Conservation (phyloP, 352 stramenopile species). For the Phytophthora syringae region DNA sequence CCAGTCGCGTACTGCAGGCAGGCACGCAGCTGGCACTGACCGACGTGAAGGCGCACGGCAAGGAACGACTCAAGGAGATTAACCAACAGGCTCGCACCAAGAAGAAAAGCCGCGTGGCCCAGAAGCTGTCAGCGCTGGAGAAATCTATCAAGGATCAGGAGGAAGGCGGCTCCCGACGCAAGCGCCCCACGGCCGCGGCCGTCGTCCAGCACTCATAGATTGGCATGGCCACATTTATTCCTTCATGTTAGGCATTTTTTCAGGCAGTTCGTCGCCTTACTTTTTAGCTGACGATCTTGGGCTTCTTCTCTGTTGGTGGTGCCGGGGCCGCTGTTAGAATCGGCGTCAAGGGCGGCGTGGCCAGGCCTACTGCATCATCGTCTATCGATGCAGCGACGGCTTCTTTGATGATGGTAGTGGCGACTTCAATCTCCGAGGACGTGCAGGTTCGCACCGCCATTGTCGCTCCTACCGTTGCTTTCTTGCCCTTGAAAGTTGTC, state of each 20-base stretch:
- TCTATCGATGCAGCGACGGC: conserved; percentile 33
- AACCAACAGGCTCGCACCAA: conserved; percentile 83
- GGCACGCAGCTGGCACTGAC: conserved; percentile 62
- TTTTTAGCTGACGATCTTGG: conserved; percentile 29
- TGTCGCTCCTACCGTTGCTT: conserved; percentile 2
- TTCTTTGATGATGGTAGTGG: conserved; percentile 26
- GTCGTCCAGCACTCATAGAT: conserved; percentile 40
- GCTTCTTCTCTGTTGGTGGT: conserved; percentile 15
- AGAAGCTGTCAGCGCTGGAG: conserved; percentile 82
- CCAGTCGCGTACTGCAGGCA: conserved; percentile 77
- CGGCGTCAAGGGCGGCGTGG: conserved; percentile 17
- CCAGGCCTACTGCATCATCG: conserved; percentile 13
- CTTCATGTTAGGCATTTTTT: not conserved
- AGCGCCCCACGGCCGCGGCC: conserved; percentile 51
- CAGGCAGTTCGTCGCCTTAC: conserved; percentile 14
- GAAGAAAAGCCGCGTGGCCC: conserved; percentile 86
- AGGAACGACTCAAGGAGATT: conserved; percentile 87
- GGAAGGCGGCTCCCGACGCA: conserved; percentile 54
- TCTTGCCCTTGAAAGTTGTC: conserved; percentile 55
- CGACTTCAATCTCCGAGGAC: conserved; percentile 26
- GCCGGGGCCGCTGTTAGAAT: conserved; percentile 9
- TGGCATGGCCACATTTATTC: conserved; percentile 20
- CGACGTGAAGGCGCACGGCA: conserved; percentile 76
- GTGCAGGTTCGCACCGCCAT: not conserved
- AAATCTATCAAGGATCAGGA: conserved; percentile 82